phyloP scores from a whole-genome alignment of 257 asterid genomes.

The Euphrasia confusa region DNA sequence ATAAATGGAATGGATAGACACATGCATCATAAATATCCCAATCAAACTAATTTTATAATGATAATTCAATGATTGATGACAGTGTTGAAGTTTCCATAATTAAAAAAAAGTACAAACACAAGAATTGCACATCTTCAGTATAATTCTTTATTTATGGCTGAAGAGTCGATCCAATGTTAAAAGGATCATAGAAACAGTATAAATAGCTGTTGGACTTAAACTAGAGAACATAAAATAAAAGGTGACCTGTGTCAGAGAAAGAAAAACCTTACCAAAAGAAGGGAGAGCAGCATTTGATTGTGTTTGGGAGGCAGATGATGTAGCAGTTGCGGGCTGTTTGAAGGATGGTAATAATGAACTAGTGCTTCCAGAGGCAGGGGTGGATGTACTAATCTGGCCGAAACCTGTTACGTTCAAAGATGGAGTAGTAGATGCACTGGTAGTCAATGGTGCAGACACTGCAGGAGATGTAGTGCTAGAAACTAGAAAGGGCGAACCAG shows the following conservation, averaged over 20 bases:
- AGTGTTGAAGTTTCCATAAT: not conserved
- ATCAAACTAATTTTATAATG: too few relatives aligned
- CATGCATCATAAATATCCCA: too few relatives aligned
- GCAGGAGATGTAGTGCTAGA: constrained; percentile 33
- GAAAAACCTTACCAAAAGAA: constrained; percentile 42
- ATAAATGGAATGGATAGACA: too few relatives aligned
- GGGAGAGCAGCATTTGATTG: constrained; percentile 44
- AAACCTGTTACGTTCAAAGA: constrained; percentile 47
- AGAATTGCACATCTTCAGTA: not conserved
- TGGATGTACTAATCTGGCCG: constrained; percentile 30
- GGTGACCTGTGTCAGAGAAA: constrained; percentile 4
- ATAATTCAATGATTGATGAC: too few relatives aligned
- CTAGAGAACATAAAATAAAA: not conserved
- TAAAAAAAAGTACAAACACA: not conserved
- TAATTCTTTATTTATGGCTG: constrained; percentile 1
- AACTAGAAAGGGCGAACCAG: constrained; percentile 36
- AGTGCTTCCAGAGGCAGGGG: constrained; percentile 33
- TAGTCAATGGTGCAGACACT: constrained; percentile 26
- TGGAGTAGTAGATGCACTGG: constrained; percentile 41
- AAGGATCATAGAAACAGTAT: not conserved
- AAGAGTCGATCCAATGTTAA: not conserved
- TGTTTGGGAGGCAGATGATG: constrained; percentile 46
- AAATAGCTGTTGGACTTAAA: not conserved
- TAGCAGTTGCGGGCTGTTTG: constrained; percentile 33
- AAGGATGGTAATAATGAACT: constrained; percentile 37